phyloP scores from a whole-genome alignment of 805 yeast genomes.

The Yamadazyma endophytica region DNA sequence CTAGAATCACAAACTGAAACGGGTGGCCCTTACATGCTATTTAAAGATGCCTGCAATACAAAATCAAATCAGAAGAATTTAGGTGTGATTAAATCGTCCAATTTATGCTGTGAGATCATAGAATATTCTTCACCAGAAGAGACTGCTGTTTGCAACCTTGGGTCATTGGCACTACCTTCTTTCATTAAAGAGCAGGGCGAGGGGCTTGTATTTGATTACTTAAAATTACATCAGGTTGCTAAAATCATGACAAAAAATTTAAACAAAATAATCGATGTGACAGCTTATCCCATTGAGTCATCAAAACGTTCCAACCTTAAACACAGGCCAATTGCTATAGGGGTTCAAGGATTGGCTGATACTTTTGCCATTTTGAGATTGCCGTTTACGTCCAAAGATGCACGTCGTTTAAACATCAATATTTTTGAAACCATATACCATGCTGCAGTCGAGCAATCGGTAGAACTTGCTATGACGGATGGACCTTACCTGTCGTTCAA shows the following conservation, averaged over 20 bases:
- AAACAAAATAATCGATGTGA: slow-evolving; percentile 79
- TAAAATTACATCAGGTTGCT: slow-evolving; percentile 66
- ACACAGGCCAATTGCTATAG: slow-evolving; percentile 93
- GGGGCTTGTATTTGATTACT: slow-evolving; percentile 61
- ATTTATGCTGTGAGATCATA: slow-evolving; percentile 90
- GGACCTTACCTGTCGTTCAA: slow-evolving; percentile 72
- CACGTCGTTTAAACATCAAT: slow-evolving; percentile 70
- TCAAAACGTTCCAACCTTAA: slow-evolving; percentile 73
- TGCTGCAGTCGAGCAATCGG: slow-evolving; percentile 83
- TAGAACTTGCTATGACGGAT: slow-evolving; percentile 65
- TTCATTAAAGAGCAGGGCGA: slow-evolving; percentile 44
- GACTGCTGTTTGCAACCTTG: slow-evolving; percentile 93
- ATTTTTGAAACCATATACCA: slow-evolving; percentile 96
- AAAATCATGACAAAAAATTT: slow-evolving; percentile 78
- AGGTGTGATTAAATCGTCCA: slow-evolving; percentile 90
- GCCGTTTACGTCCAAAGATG: slow-evolving; percentile 83
- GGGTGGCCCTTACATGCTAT: slow-evolving; percentile 92
- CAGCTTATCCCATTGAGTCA: slow-evolving; percentile 76
- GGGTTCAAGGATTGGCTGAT: slow-evolving; percentile 98
- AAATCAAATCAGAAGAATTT: slow-evolving; percentile 90
- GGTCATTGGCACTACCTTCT: slow-evolving; percentile 83
- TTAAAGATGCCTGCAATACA: slow-evolving; percentile 85
- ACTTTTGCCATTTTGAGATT: slow-evolving; percentile 72
- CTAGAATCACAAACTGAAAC: slow-evolving; percentile 93
- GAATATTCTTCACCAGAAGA: slow-evolving; percentile 91